These are phyloP conservation scores for Dothideomycetes sp. DNA, from an alignment of 2,329 filamentous ascomycete genomes.

Conservation along the genomic window DNA sequence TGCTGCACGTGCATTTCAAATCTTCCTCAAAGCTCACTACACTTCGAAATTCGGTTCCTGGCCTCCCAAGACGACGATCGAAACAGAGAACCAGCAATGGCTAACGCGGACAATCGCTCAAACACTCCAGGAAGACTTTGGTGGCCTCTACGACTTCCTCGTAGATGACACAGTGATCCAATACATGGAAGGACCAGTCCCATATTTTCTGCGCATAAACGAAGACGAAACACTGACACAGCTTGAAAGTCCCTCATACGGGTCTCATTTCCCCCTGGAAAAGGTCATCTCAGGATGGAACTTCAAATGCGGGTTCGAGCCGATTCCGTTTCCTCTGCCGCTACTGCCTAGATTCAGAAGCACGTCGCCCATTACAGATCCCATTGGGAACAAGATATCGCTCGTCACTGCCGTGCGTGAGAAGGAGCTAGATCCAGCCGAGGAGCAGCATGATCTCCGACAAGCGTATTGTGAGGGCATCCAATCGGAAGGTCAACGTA, in stretches of 20 bases:
- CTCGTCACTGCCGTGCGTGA: conserved; percentile 4
- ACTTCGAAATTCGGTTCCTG: conserved; percentile 46
- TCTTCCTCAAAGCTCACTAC: conserved; percentile 51
- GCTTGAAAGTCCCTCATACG: not conserved
- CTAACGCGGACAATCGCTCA: conserved; percentile 47
- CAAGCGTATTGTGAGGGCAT: not conserved
- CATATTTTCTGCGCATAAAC: not conserved
- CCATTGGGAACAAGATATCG: not conserved
- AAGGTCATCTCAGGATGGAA: conserved; percentile 55
- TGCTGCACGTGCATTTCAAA: conserved; percentile 48
- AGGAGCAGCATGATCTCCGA: not conserved
- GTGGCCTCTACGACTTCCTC: conserved; percentile 58
- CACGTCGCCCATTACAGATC: not conserved
- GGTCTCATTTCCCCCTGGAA: conserved; percentile 30
- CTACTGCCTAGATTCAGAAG: conserved; percentile 40
- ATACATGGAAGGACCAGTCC: not conserved
- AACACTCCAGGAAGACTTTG: conserved; percentile 54
- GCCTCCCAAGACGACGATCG: conserved; percentile 30
- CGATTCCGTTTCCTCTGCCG: conserved; percentile 50
- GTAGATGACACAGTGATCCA: conserved; percentile 35
- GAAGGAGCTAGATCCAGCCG: not conserved
- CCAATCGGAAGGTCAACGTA: not conserved
- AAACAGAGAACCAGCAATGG: conserved; percentile 31
- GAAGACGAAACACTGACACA: not conserved
- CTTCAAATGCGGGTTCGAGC: conserved; percentile 35